Base-by-base conservation (phyloP, 2,329 filamentous ascomycete species). In the Talaromyces amestolkiae region DNA sequence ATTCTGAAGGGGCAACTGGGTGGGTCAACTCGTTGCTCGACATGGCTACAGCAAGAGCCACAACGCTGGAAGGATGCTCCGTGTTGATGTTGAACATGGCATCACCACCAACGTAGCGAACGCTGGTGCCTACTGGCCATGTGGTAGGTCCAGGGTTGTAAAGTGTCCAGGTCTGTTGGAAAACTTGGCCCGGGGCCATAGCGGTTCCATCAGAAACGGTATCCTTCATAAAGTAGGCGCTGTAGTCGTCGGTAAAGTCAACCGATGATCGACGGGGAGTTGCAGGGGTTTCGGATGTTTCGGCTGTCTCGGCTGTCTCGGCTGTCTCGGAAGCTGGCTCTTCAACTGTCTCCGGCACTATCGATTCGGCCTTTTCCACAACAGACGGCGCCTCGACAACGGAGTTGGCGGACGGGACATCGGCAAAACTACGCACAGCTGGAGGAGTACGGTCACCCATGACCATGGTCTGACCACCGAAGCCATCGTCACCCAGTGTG, bases 11-110 rank as follows among this genome's bases (percentile, higher is more conserved):
- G 61, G 86, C 84, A 45, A 98, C 84, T 22, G 88, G 79, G 31
- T 84, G 82, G 67, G 87, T 86, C 76, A 92, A 88, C 64, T 91
- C 85, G 61, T 92, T 95, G 75, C 91, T 96, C 82, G 95, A 90
- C 64, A 89, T 91, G 62, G 93, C 92, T 39, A 87, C 87, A 43
- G 88, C 86, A 65, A 97, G 88, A 71, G 93, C 89, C 45, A 85
- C 84, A 65, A 92, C 87, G 70, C 90, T 91, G n/a, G 90, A 88
- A 27, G 93, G 91, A 72, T 91, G 91, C 68, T 85, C 85, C 61
- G 90, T 88, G 76, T 97, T 91, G 63, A 97, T 86, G 70, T 93
- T 91, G 72, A 96, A 92, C 95, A 99, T 98, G 80, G 94, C 93
- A 77, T 98, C 94, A 60, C 95, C 95, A 65, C 94, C 93, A 66